Base-by-base conservation (phyloP, 768 basidiomycete species). In the Daedalea quercina region DNA sequence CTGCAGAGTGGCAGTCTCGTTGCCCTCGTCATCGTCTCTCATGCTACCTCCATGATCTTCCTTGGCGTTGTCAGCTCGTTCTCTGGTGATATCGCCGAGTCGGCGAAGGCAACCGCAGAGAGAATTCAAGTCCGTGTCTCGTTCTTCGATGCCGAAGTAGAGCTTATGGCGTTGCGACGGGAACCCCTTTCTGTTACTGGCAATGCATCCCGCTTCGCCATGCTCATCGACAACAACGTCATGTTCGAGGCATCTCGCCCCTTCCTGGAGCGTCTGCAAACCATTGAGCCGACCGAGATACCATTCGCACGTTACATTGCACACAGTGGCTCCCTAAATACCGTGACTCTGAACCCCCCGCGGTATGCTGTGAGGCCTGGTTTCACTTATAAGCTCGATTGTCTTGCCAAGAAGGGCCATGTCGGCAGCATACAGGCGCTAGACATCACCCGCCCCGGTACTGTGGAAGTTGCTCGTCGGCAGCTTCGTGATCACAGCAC, bases 221-320 rank as follows among this genome's bases (percentile, higher is more conserved):
- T 84, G 2, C 67, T 87, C 22, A 67, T 87, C 13, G 85, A 88
- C 54, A 73, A 78, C 0, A 75, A 78, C 0, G 77, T 87, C 52
- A 77, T 88, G 77, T 86, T 77, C 54, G 85, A 85, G 54, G 71
- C 82, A 0, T 76, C 84, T 31, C 72, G 82, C 7, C 87, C 87
- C 0, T 88, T 88, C 69, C 70, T 89, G 13, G 74, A 84, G 53
- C 74, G 78, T 0, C 70, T 89, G 3, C 72, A 78, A 55, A 48
- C 52, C 19, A 66, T 69, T 1, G 84, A 82, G 50, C 83, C 87
- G 0, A 75, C 78, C 44, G 63, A 67, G 1, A 54, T 88, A 7
- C 85, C 84, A 0, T 84, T 87, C 61, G 60, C 71, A 0, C 63
- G 63, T 9, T 77, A 79, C 57, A 72, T 87, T 20, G 74, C 73